Conservation (phyloP, 176 grass and related monocot species). For the Rhynchospora tenuis region DNA sequence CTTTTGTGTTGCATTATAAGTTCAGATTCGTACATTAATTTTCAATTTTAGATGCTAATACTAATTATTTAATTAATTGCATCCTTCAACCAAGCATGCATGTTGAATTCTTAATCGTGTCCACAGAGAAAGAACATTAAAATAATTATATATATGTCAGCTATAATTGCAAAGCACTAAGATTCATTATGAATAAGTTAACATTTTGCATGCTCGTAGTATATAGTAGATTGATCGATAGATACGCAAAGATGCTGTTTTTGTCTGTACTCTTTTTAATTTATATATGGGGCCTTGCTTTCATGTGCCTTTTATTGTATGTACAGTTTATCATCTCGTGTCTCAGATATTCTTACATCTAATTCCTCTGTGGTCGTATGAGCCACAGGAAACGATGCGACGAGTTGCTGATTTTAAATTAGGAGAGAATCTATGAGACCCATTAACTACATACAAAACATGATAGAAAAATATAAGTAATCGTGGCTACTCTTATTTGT, state of each 20-base stretch:
- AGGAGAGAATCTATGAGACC: neutral
- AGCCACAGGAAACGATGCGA: neutral
- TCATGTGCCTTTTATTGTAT: slow-evolving; percentile 11
- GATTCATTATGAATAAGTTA: neutral
- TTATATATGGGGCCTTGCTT: neutral
- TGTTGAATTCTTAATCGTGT: neutral
- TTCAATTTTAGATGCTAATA: neutral
- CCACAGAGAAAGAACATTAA: no score
- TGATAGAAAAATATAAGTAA: neutral
- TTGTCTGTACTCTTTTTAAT: slow-evolving; percentile 8
- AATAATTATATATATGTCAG: no score
- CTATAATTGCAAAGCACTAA: neutral
- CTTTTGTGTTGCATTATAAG: no score
- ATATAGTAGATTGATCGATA: neutral
- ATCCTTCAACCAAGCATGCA: neutral
- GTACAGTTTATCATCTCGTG: neutral
- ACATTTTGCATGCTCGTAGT: neutral
- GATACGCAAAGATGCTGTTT: neutral
- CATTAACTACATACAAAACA: neutral
- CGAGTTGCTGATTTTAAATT: neutral
- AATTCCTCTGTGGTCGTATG: neutral
- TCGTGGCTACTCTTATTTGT: neutral
- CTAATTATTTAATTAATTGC: neutral
- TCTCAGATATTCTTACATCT: neutral
- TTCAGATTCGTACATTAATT: no score